Evolutionary conservation across 345 rosid species (phyloP).

Genomic region (Sisymbrium altissimum): DNA sequence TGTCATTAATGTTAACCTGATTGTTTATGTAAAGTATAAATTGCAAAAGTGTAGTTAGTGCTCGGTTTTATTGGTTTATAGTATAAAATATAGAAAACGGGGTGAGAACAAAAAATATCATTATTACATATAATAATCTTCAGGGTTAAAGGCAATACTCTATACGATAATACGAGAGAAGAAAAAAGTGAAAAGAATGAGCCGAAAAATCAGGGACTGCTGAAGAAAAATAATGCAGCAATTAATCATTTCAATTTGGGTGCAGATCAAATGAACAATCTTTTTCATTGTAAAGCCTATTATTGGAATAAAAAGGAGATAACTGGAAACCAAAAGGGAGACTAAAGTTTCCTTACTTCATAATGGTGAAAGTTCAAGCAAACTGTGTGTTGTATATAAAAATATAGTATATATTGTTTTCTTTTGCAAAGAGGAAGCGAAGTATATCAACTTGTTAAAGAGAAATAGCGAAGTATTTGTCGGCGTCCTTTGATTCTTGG

Average conservation of each 20-base stretch:
- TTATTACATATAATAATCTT: background rate
- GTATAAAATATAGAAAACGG: background rate
- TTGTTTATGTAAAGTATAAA: background rate
- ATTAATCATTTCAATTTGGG: slow-evolving; percentile 19
- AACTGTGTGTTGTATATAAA: background rate
- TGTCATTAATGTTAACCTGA: background rate
- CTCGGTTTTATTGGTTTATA: background rate
- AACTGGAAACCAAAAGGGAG: background rate
- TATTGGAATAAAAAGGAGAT: background rate
- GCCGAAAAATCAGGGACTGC: background rate
- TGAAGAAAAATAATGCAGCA: background rate
- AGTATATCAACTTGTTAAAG: slow-evolving; percentile 21
- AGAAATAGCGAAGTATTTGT: slow-evolving; percentile 23
- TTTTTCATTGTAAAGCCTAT: slow-evolving; percentile 3
- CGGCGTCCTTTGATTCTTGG: slow-evolving; percentile 22
- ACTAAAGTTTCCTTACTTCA: slow-evolving; percentile 17
- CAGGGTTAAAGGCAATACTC: background rate
- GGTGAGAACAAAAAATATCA: background rate
- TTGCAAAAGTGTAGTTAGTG: background rate
- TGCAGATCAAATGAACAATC: slow-evolving; percentile 16
- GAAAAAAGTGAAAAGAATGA: no score
- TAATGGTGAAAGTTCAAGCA: slow-evolving; percentile 7
- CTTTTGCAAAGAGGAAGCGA: background rate
- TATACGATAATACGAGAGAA: no score
- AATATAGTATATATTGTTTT: background rate